Conservation (phyloP, 2,329 filamentous ascomycete genomes). For the Sporothrix brasiliensis region DNA sequence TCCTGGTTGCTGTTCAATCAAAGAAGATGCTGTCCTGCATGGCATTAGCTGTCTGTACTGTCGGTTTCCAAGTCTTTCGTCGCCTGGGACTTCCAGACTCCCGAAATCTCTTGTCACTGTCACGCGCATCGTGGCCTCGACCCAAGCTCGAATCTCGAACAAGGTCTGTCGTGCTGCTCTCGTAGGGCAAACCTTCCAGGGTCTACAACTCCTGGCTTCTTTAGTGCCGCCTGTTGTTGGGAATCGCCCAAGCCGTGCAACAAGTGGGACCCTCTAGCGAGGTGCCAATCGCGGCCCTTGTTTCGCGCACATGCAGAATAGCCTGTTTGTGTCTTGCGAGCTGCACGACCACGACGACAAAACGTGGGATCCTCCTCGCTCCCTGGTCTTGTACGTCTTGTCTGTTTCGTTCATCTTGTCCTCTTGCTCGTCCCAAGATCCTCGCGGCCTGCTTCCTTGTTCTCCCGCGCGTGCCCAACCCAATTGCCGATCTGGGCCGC, state of each 20-base stretch:
- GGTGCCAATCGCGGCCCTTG: constrained; percentile 25
- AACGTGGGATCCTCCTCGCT: constrained; percentile 18
- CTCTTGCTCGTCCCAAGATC: not conserved
- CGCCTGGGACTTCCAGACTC: too few relatives aligned
- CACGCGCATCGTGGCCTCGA: not conserved
- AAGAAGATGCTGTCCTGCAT: too few relatives aligned
- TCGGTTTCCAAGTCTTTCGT: too few relatives aligned
- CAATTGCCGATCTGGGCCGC: constrained; percentile 15
- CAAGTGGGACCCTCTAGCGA: constrained; percentile 10
- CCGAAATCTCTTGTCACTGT: not conserved
- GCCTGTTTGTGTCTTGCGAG: constrained; percentile 26
- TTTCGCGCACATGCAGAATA: constrained; percentile 29
- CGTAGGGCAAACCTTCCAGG: not conserved
- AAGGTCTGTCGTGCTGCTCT: constrained; percentile 7
- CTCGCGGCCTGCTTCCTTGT: not conserved
- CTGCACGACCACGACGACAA: constrained; percentile 4
- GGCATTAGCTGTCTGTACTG: too few relatives aligned
- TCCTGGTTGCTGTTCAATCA: too few relatives aligned
- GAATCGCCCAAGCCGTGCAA: not conserved
- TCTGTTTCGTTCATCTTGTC: not conserved
- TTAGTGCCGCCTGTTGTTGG: not conserved
- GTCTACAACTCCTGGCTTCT: not conserved
- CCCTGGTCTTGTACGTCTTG: not conserved
- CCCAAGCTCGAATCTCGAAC: not conserved
- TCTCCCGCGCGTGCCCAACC: constrained; percentile 6